These are phyloP conservation scores for Verticillium nubilum DNA, from an alignment of 2,329 filamentous ascomycete genomes.

Conservation along the genomic window DNA sequence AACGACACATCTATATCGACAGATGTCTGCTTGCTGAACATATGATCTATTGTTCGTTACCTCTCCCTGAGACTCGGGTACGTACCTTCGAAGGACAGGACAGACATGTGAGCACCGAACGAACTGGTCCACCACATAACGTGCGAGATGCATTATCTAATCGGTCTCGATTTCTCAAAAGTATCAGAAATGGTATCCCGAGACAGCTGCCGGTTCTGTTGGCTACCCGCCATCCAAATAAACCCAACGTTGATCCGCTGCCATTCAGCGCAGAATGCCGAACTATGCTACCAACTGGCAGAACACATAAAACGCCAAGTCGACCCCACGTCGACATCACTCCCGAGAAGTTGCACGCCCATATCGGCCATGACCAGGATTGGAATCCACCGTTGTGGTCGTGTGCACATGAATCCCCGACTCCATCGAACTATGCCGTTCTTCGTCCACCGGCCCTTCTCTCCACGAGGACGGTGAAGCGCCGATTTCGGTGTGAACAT, in stretches of 20 bases:
- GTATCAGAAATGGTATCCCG: no score
- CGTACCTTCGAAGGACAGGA: no score
- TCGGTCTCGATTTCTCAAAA: no score
- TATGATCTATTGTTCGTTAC: no score
- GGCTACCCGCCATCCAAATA: background rate
- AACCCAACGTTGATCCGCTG: background rate
- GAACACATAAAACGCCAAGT: background rate
- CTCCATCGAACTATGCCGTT: constrained; percentile 5
- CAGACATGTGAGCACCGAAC: no score
- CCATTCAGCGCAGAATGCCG: background rate
- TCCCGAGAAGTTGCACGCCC: background rate
- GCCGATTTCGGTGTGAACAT: constrained; percentile 24
- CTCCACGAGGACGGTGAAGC: background rate
- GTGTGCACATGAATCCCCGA: constrained; percentile 14
- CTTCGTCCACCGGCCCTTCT: background rate
- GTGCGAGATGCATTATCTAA: no score
- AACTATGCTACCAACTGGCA: background rate
- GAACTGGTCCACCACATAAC: no score
- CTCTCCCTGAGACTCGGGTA: no score
- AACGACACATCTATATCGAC: background rate
- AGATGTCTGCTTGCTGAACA: no score
- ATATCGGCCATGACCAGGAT: background rate
- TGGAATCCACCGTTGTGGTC: constrained; percentile 7
- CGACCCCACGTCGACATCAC: background rate
- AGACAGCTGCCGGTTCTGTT: no score